A percentile compares a stretch with the other conserved stretches of the same genome.
phyloP scores from a whole-genome alignment of 83 land plant genomes.

The Diphasiastrum complanatum region DNA sequence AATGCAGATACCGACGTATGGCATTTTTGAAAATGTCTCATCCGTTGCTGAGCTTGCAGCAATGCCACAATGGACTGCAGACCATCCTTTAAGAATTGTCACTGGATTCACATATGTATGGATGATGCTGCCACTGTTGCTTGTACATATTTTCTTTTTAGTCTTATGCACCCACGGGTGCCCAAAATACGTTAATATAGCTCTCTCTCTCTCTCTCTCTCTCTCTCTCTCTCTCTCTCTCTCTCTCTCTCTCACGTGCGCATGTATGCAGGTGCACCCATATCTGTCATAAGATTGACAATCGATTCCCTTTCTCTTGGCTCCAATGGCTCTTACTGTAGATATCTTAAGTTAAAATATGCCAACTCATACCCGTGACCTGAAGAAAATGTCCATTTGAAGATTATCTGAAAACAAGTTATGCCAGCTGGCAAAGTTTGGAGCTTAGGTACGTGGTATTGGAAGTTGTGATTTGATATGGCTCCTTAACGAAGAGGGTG shows the following conservation, averaged over 20 bases:
- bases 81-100: conserved; percentile 75
- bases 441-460: no score
- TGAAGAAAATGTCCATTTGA: no score
- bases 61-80: conserved; percentile 79
- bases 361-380: no score
- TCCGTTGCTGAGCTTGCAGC: conserved; percentile 57
- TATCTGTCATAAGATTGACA: not conserved
- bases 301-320: not conserved
- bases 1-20: conserved; percentile 79
- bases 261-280: not conserved
- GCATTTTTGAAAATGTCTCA: conserved; percentile 78
- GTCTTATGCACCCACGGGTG: no score
- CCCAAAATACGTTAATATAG: no score
- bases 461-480: no score
- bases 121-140: not conserved
- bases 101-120: conserved; percentile 77
- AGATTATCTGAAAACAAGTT: no score
- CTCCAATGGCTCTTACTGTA: no score
- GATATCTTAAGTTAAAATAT: no score
- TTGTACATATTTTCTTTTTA: not conserved
- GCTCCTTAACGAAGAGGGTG: no score
- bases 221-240: not conserved
- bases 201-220: not conserved
- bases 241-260: not conserved
- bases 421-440: no score